Evolutionary conservation across 116 monocot species (phyloP), one percentile per base, ranked within the genome.

Genomic region (Posidonia oceanica): DNA sequence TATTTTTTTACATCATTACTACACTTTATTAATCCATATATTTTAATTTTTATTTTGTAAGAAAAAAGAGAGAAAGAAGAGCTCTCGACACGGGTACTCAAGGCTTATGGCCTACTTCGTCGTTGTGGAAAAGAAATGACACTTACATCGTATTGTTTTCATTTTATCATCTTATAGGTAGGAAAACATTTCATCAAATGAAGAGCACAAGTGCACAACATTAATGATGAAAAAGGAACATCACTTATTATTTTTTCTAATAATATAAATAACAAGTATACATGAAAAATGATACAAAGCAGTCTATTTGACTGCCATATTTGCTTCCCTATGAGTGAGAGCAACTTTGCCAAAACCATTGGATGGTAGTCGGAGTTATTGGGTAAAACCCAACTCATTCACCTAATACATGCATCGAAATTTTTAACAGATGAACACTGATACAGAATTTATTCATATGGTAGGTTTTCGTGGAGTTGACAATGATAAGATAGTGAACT

Each of bases 191-290:
- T n/a, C n/a, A n/a, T n/a, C n/a, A n/a, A n/a, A n/a, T 41, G 72
- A 81, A 63, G 88, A 44, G 10, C 44, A 10, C 44, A 41, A 41
- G 44, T 10, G 1, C 10, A 7, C 10, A 44, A 44, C 4, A 44
- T 44, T 10, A 44, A 44, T 5, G 44, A 44, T 44, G 1, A 41
- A 60, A 5, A 60, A 60, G 29, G 12, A 60, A 3, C 18, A 60
- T 60, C 10, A 60, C n/a, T 60, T 60, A 29, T 60, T 60, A 20
- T 23, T 60, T n/a, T n/a, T n/a, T n/a, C n/a, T n/a, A n/a, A 60
- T 41, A 3, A 41, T 13, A 60, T 60, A 60, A 60, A 60, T 20
- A 60, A 60, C 60, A 60, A 29, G 60, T 22, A 22, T 60, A 60
- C 21, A 60, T 29, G 6, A 18, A 60, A 60, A 41, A 60, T 10